Percentiles rank a stretch among this genome's conserved stretches.
These are phyloP conservation scores for Trichomonas gallinae DNA, from an alignment of 208 protist genomes.

Conservation along the genomic window DNA sequence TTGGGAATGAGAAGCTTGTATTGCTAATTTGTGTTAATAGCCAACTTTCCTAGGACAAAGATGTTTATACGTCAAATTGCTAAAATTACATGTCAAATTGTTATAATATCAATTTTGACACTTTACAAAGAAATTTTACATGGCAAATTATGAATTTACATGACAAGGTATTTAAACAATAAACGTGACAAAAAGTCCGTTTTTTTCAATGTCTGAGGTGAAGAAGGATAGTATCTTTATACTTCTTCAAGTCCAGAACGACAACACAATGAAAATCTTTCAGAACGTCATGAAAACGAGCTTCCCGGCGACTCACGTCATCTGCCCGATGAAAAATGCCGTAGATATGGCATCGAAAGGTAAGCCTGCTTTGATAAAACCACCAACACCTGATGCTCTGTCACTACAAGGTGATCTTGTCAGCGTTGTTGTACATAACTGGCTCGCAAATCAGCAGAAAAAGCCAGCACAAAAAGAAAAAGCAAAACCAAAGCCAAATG, in stretches of 20 bases:
- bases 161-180: no score
- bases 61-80: no score
- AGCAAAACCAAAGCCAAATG: not conserved
- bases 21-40: no score
- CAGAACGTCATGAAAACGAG: not conserved
- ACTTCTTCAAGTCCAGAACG: not conserved
- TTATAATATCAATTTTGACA: no score
- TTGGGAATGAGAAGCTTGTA: no score
- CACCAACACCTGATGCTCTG: not conserved
- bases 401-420: not conserved
- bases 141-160: no score
- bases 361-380: not conserved
- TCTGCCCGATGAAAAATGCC: not conserved
- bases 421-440: not conserved
- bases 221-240: not conserved
- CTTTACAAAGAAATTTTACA: no score
- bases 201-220: not conserved
- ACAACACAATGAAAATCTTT: not conserved
- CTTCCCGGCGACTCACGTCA: not conserved
- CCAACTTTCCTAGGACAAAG: no score
- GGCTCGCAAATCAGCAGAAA: not conserved
- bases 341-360: conserved; percentile 2
- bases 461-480: not conserved
- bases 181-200: no score
- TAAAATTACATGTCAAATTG: no score